Base-by-base conservation (phyloP, 805 yeast genomes). In the Saccharomycopsis babjevae region DNA sequence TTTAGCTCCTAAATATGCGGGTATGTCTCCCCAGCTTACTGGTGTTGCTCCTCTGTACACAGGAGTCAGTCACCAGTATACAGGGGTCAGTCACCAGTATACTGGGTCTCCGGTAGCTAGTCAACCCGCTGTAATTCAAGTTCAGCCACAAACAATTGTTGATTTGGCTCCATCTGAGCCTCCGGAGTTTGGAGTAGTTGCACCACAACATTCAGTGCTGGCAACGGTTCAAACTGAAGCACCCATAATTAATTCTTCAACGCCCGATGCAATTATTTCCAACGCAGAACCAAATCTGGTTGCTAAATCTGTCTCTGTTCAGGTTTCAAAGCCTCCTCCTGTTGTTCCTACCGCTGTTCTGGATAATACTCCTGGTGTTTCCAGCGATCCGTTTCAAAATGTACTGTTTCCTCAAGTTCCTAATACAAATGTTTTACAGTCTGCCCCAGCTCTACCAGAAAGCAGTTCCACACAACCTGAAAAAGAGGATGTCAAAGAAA, bases 21-120 rank as follows among this genome's bases (percentile, higher is more conserved):
- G 60, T n/a, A 22, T 58, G 3, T 42, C 59, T 7, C 59, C 36
- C 16, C 59, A 57, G 43, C 42, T 43, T 16, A 57, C 59, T 2
- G 58, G 58, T 16, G 16, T 25, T 16, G 50, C 54, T 13, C 58
- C 46, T 13, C 58, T 39, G n/a, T 39, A 13, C 28, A 36, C 63
- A n/a, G 59, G 61, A 57, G 13, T 57, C 32, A 42, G 2, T 20
- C 43, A 25, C 6, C 59, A 57, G 43, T 30, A 32, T 20, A 57
- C 59, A 4, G 56, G 56, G 1, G 20, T 36, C 10, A 3, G 39
- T 10, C 36, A 7, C 8, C 50, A 43, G n/a, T 50, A 50, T 13
- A 50, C 55, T 52, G 56, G 56, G 18, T n/a, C 50, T 25, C 13
- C 22, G 8, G 50, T 18, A 46, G 32, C 52, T n/a, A 42, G 25